A percentile compares a stretch with the other conserved stretches of the same genome.
phyloP scores from a whole-genome alignment of 208 protist species.

The Perkinsela sp. region DNA sequence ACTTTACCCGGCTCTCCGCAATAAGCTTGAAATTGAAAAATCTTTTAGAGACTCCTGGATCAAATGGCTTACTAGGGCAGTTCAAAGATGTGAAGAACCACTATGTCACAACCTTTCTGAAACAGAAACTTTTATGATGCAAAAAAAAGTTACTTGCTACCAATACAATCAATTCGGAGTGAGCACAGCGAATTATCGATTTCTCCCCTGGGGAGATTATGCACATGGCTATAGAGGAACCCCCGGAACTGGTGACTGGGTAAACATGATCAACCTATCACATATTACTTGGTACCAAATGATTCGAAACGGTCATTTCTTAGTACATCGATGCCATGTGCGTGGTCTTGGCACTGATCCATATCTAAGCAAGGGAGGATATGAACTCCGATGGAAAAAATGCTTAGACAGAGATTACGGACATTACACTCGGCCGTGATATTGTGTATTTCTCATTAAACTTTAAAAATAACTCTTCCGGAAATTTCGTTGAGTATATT shows the following conservation, averaged over 20 bases:
- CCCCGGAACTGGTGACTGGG: conserved; percentile 47
- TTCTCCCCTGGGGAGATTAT: conserved; percentile 43
- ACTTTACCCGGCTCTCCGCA: conserved; percentile 18
- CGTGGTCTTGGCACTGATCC: conserved; percentile 39
- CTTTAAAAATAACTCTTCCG: background rate
- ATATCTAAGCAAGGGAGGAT: conserved; percentile 38
- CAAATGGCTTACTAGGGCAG: conserved; percentile 31
- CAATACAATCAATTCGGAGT: conserved; percentile 64
- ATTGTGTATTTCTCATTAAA: background rate
- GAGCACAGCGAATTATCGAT: conserved; percentile 39
- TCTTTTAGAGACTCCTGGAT: conserved; percentile 64
- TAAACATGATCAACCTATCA: conserved; percentile 54
- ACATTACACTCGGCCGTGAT: conserved; percentile 43
- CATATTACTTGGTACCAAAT: conserved; percentile 66
- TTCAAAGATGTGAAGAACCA: conserved; percentile 34
- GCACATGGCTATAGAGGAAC: conserved; percentile 41
- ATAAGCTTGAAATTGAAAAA: conserved; percentile 57
- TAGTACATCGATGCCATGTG: conserved; percentile 59
- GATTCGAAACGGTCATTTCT: conserved; percentile 35
- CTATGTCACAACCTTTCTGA: conserved; percentile 31
- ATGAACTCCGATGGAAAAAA: conserved; percentile 66
- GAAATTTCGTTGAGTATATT: background rate
- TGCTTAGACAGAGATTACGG: conserved; percentile 48
- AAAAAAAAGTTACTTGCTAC: conserved; percentile 50
- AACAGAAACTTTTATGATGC: conserved; percentile 32